Conservation (phyloP, 345 rosid species). For the Eucalyptus marginata region DNA sequence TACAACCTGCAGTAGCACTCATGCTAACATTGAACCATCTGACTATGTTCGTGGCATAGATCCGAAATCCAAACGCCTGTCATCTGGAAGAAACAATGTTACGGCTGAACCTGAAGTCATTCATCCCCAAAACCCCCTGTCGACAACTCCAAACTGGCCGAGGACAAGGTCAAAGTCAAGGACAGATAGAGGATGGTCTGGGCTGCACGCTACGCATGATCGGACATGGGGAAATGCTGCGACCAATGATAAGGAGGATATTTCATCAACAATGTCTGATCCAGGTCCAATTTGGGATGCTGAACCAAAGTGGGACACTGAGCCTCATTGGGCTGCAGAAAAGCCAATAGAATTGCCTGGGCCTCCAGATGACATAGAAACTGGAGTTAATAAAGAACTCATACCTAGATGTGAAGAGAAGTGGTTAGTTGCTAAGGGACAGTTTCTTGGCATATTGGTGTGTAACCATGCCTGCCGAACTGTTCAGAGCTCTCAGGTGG, state of each 20-base stretch:
- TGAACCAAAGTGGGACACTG: slow-evolving; percentile 90
- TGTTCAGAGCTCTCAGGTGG: slow-evolving; percentile 94
- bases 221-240: slow-evolving; percentile 74
- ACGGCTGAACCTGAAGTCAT: slow-evolving; percentile 80
- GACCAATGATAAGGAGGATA: slow-evolving; percentile 84
- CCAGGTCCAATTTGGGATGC: slow-evolving; percentile 99
- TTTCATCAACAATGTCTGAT: slow-evolving; percentile 90
- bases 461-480: slow-evolving; percentile 98
- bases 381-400: slow-evolving; percentile 40
- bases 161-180: slow-evolving; percentile 94
- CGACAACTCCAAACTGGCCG: slow-evolving; percentile 91
- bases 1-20: slow-evolving; percentile 54
- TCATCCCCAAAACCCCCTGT: slow-evolving; percentile 70
- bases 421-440: slow-evolving; percentile 72
- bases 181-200: slow-evolving; percentile 85
- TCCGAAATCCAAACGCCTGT: slow-evolving; percentile 78
- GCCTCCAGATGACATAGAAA: slow-evolving; percentile 60
- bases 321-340: slow-evolving; percentile 72
- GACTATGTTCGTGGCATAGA: slow-evolving; percentile 92
- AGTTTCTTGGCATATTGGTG: slow-evolving; percentile 81
- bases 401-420: slow-evolving; percentile 56
- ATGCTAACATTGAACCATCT: slow-evolving; percentile 85
- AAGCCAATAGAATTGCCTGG: slow-evolving; percentile 86
- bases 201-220: slow-evolving; percentile 59
- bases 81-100: slow-evolving; percentile 66